A percentile compares a stretch with the other conserved stretches of the same genome.
phyloP scores from a whole-genome alignment of 441 rosid species.

The Gossypium lobatum region DNA sequence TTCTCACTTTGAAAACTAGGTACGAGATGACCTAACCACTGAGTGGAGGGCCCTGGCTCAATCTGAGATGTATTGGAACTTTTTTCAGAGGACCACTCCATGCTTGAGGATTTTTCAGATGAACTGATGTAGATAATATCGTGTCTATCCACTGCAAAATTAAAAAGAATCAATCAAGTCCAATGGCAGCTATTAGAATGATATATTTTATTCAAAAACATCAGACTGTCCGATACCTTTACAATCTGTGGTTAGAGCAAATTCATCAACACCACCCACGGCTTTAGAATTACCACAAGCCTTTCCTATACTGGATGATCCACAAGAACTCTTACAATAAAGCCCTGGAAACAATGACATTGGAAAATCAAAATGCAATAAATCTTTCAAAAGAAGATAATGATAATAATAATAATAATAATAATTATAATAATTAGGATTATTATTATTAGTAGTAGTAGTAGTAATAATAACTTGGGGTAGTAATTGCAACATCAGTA shows the following conservation, averaged over 20 bases:
- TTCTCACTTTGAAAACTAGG: slow-evolving; percentile 43
- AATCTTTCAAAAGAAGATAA: not conserved
- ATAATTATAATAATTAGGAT: no score
- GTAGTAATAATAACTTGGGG: not conserved
- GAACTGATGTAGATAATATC: slow-evolving; percentile 55
- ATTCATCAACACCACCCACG: slow-evolving; percentile 27
- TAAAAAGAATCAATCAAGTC: slow-evolving; percentile 14
- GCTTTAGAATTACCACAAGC: slow-evolving; percentile 33
- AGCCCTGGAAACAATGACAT: slow-evolving; percentile 44
- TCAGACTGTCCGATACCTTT: slow-evolving; percentile 42
- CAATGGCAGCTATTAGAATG: not conserved
- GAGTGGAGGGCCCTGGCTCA: slow-evolving; percentile 34
- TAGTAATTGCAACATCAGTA: slow-evolving; percentile 16
- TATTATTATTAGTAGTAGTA: no score
- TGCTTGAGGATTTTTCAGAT: slow-evolving; percentile 34
- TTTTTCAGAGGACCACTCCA: slow-evolving; percentile 35
- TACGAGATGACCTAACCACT: slow-evolving; percentile 32
- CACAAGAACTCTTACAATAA: slow-evolving; percentile 32
- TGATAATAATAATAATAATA: no score
- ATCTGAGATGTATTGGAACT: slow-evolving; percentile 42
- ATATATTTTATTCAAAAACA: slow-evolving; percentile 16
- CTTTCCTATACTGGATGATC: slow-evolving; percentile 24
- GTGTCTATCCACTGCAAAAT: slow-evolving; percentile 45
- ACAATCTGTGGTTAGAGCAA: slow-evolving; percentile 29
- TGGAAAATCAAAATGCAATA: slow-evolving; percentile 19